Conservation (phyloP, 805 yeast species). For the Yarrowia bubula region DNA sequence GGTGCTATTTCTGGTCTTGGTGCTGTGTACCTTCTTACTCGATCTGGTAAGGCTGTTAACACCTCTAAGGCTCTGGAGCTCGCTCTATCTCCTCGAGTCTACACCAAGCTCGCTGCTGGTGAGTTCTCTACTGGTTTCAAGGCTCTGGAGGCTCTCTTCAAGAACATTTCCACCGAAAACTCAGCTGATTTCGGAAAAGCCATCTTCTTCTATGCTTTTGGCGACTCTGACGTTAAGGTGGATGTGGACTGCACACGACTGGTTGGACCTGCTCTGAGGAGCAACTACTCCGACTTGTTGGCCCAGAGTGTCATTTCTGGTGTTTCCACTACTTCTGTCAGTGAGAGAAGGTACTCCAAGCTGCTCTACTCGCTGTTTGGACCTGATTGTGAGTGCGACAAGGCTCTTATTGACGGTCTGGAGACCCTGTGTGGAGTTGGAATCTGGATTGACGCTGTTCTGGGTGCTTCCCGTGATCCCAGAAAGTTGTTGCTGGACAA, state of each 20-base stretch:
- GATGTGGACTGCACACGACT: background rate
- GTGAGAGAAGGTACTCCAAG: slow-evolving; percentile 7
- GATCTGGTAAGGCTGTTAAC: background rate
- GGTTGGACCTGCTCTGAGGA: background rate
- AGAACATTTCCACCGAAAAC: background rate
- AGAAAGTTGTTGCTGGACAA: slow-evolving; percentile 4
- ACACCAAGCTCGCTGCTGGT: background rate
- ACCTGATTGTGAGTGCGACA: background rate
- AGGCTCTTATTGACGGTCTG: background rate
- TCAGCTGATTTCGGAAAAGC: background rate
- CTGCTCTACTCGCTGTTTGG: slow-evolving; percentile 1
- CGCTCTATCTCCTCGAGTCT: slow-evolving; percentile 16
- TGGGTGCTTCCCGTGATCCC: slow-evolving; percentile 4
- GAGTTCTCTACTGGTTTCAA: slow-evolving; percentile 1
- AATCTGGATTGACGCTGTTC: slow-evolving; percentile 11
- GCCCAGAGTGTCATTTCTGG: slow-evolving; percentile 8
- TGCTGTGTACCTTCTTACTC: background rate
- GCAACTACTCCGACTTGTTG: background rate
- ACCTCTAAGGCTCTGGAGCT: slow-evolving; percentile 5
- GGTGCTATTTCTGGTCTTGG: slow-evolving; percentile 15
- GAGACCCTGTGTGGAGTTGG: background rate
- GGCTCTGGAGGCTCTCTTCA: background rate
- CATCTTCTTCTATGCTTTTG: slow-evolving; percentile 3
- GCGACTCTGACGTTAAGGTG: background rate
- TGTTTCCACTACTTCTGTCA: background rate